These are phyloP conservation scores for Exidia glandulosa DNA, from an alignment of 768 basidiomycete species.

Conservation along the genomic window DNA sequence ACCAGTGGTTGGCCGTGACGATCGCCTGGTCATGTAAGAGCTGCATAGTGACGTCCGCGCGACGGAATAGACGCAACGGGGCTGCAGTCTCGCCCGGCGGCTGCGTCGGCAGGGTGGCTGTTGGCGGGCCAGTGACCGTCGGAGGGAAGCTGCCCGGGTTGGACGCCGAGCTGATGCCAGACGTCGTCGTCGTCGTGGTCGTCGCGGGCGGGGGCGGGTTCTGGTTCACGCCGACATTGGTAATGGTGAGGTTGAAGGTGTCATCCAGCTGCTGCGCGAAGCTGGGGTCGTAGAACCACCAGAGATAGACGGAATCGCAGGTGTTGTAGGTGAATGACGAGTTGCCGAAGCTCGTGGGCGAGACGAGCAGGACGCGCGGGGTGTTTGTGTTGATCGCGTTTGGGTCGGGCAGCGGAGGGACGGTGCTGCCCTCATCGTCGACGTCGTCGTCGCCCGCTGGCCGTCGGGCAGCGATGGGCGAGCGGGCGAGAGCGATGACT, in stretches of 20 bases:
- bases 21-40: not conserved
- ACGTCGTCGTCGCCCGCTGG: not conserved
- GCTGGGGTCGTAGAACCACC: not conserved
- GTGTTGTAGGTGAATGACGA: not conserved
- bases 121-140: not conserved
- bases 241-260: conserved; percentile 21
- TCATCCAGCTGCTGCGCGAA: not conserved
- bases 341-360: not conserved
- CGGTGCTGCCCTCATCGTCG: not conserved
- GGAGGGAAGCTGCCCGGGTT: not conserved
- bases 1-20: not conserved
- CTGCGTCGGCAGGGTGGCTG: not conserved
- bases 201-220: not conserved
- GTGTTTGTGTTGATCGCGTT: not conserved
- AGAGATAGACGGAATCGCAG: not conserved
- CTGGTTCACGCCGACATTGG: conserved; percentile 27
- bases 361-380: not conserved
- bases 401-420: not conserved
- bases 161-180: not conserved
- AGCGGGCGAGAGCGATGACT: not conserved
- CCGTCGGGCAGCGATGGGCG: not conserved
- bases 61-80: not conserved
- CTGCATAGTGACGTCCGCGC: not conserved
- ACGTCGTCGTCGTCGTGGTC: not conserved
- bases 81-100: not conserved